Conservation (phyloP, 305 asterid species). For the Solanum hybrid region DNA sequence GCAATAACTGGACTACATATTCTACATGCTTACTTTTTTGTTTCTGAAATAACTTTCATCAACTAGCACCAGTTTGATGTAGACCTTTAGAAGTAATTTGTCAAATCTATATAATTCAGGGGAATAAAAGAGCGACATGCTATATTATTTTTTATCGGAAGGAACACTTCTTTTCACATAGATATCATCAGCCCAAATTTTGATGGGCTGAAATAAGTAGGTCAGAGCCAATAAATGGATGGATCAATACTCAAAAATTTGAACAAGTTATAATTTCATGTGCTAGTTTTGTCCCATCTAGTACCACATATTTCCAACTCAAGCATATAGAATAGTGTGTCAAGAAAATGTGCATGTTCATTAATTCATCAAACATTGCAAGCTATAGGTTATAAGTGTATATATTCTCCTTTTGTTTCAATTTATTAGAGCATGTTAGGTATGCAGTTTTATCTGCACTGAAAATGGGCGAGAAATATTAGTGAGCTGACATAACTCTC, state of each 20-base stretch:
- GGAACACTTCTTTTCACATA: neutral
- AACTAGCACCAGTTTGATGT: neutral
- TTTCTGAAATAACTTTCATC: neutral
- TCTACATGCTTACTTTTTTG: neutral
- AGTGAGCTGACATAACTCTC: neutral
- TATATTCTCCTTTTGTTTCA: neutral
- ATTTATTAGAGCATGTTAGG: neutral
- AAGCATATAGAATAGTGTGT: neutral
- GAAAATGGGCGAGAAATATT: neutral
- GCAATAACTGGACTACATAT: neutral
- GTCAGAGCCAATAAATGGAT: neutral
- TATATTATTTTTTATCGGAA: too few species aligned
- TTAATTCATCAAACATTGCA: neutral
- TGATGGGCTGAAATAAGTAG: neutral
- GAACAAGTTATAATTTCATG: neutral
- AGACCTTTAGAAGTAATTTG: neutral
- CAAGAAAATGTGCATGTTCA: neutral
- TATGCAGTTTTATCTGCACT: neutral
- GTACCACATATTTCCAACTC: neutral
- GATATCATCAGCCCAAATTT: neutral
- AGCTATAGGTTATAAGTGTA: neutral
- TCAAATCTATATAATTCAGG: neutral
- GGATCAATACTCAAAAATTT: neutral
- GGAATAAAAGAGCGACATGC: neutral
- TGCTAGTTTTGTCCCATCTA: neutral